Evolutionary conservation across 495 filamentous ascomycete species (phyloP).

Genomic region (Penicillium cinerascens): DNA sequence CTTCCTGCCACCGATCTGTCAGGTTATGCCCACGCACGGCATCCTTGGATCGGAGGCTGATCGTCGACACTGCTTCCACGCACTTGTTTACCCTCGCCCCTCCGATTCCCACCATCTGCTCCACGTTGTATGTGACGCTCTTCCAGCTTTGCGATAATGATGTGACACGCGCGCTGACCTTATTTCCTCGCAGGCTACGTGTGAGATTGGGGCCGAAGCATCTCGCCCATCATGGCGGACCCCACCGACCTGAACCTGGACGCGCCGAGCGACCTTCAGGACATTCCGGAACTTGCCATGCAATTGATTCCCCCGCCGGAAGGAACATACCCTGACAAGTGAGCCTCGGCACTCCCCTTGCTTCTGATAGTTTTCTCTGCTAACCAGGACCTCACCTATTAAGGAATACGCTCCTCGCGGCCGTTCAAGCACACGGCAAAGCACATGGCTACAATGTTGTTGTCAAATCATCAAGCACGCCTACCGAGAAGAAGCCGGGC

Average conservation of each 20-base stretch:
- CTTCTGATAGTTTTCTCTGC: not conserved
- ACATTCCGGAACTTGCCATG: slow-evolving; percentile 46
- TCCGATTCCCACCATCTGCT: slow-evolving; percentile 6
- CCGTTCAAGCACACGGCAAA: slow-evolving; percentile 46
- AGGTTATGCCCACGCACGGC: slow-evolving; percentile 43
- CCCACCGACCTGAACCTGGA: slow-evolving; percentile 44
- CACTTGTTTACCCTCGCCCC: slow-evolving; percentile 31
- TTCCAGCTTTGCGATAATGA: slow-evolving; percentile 9
- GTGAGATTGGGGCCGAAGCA: slow-evolving; percentile 11
- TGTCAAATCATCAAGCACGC: slow-evolving; percentile 47
- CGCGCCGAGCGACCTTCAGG: slow-evolving; percentile 47
- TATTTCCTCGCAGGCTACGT: slow-evolving; percentile 1
- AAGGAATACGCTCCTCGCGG: slow-evolving; percentile 37
- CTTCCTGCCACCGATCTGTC: slow-evolving; percentile 6
- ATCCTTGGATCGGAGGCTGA: slow-evolving; percentile 19
- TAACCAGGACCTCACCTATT: not conserved
- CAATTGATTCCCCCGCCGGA: slow-evolving; percentile 43
- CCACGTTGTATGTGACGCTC: slow-evolving; percentile 2
- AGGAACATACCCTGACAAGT: slow-evolving; percentile 48
- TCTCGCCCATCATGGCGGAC: slow-evolving; percentile 36
- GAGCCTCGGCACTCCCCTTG: slow-evolving; percentile 6
- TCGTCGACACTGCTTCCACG: slow-evolving; percentile 40
- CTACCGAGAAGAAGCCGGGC: slow-evolving; percentile 47
- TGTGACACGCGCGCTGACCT: slow-evolving; percentile 17
- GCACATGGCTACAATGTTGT: slow-evolving; percentile 47